Percentiles rank a stretch among this genome's conserved stretches.
Evolutionary conservation across 257 asterid genomes (phyloP).

Genomic region (Solanum pennellii): DNA sequence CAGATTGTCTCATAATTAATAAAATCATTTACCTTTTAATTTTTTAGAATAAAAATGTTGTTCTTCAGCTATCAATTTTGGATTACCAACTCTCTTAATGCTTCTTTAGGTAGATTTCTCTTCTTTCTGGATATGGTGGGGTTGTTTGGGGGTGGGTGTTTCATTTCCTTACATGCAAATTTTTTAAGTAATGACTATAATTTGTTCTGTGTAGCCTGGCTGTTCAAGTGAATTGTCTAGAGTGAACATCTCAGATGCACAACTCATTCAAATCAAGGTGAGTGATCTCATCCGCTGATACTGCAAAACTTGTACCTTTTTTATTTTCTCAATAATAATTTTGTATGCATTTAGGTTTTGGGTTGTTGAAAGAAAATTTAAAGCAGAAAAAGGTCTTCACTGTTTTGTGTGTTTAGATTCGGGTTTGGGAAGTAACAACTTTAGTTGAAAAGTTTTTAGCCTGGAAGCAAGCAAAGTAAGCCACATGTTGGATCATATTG

Average conservation of each 20-base stretch:
- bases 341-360: background rate
- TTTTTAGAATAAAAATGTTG: background rate
- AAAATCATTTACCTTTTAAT: background rate
- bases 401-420: background rate
- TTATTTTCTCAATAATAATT: background rate
- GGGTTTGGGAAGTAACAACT: background rate
- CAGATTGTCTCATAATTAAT: background rate
- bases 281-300: background rate
- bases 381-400: background rate
- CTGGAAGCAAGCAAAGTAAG: background rate
- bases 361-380: background rate
- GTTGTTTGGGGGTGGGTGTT: background rate
- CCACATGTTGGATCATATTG: background rate
- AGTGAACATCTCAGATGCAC: conserved; percentile 51
- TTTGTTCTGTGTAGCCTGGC: conserved; percentile 58
- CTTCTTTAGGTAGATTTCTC: background rate
- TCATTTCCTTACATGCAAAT: background rate
- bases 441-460: background rate
- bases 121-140: background rate
- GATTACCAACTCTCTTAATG: background rate
- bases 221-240: conserved; percentile 80
- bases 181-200: background rate
- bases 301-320: background rate
- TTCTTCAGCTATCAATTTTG: background rate
- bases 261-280: conserved; percentile 86